Conservation (phyloP, 2,329 filamentous ascomycete species). For the Penicillium nordicum region DNA sequence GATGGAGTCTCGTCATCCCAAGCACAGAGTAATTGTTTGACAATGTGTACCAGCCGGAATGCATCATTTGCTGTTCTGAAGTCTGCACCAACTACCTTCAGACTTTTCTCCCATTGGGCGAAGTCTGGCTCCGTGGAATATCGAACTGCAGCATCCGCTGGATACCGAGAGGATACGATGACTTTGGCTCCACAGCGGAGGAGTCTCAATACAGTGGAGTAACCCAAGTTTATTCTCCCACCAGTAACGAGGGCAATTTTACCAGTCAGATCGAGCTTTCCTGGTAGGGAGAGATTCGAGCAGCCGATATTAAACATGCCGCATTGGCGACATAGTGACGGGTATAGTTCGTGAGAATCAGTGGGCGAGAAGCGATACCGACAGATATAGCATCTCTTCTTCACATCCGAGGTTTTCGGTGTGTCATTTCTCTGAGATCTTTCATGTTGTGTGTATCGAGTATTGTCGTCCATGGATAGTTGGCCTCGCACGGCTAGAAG, state of each 20-base stretch:
- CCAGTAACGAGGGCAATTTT: slow-evolving; percentile 37
- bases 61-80: slow-evolving; percentile 34
- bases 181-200: slow-evolving; percentile 36
- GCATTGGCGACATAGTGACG: slow-evolving; percentile 33
- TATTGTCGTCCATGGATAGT: slow-evolving; percentile 2
- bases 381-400: slow-evolving; percentile 36
- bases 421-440: neutral
- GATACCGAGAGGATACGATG: slow-evolving; percentile 38
- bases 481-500: slow-evolving; percentile 7
- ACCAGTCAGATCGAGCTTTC: slow-evolving; percentile 23
- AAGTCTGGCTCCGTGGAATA: slow-evolving; percentile 23
- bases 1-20: slow-evolving; percentile 13
- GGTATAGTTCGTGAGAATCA: slow-evolving; percentile 24
- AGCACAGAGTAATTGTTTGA: slow-evolving; percentile 19
- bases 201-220: slow-evolving; percentile 32
- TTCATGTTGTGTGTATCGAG: slow-evolving; percentile 4
- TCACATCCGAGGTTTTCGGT: neutral
- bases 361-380: slow-evolving; percentile 16
- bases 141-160: slow-evolving; percentile 31
- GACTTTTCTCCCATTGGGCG: slow-evolving; percentile 11
- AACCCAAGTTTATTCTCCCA: slow-evolving; percentile 37
- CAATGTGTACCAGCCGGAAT: slow-evolving; percentile 26
- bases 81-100: slow-evolving; percentile 35
- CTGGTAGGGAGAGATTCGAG: slow-evolving; percentile 27
- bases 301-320: slow-evolving; percentile 36